A percentile compares a stretch with the other conserved stretches of the same genome.
Evolutionary conservation across 2,329 filamentous ascomycete species (phyloP).

Genomic region (Fusarium gaditjirri): DNA sequence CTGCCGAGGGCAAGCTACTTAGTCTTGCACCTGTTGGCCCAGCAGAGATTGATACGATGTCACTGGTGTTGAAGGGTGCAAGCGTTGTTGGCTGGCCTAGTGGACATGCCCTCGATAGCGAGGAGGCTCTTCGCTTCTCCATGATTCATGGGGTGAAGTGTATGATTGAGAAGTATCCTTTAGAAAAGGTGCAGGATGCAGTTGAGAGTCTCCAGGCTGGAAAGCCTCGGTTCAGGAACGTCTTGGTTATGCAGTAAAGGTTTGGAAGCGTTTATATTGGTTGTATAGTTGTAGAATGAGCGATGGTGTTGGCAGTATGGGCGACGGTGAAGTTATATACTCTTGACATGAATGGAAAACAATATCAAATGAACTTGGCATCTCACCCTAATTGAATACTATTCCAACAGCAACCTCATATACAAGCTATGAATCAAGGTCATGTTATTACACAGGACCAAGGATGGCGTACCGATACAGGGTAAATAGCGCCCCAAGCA

Average conservation of each 20-base stretch:
- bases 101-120: constrained; percentile 70
- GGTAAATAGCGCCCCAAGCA: background rate
- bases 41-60: constrained; percentile 56
- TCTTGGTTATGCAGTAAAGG: constrained; percentile 47
- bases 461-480: background rate
- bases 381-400: rapidly evolving
- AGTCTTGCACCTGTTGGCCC: constrained; percentile 64
- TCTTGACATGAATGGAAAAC: background rate
- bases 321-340: background rate
- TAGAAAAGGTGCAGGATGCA: constrained; percentile 61
- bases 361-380: background rate
- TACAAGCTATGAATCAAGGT: background rate
- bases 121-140: constrained; percentile 75
- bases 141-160: constrained; percentile 70
- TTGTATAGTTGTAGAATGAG: background rate
- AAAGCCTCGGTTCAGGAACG: constrained; percentile 59
- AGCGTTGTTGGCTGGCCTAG: constrained; percentile 72
- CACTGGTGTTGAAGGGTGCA: constrained; percentile 61
- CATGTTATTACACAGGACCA: background rate
- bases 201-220: constrained; percentile 54
- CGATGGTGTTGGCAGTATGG: background rate
- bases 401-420: background rate
- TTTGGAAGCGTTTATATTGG: background rate
- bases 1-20: constrained; percentile 66
- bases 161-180: constrained; percentile 71